These are phyloP conservation scores for Sphagnum contortum DNA, from an alignment of 225 moss, liverwort and hornwort genomes.

Conservation along the genomic window DNA sequence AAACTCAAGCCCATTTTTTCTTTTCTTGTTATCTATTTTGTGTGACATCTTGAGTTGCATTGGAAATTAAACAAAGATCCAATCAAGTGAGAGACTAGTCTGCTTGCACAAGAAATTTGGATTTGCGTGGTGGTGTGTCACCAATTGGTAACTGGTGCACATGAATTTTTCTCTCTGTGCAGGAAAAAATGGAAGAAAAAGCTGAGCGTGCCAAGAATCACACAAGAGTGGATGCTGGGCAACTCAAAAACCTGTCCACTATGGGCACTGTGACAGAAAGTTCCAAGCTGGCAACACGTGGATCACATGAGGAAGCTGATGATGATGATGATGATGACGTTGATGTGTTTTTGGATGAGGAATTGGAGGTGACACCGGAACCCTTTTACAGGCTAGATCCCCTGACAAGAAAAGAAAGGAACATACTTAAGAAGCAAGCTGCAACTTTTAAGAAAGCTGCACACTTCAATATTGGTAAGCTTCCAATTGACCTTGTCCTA, in stretches of 20 bases:
- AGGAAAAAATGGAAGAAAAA: conserved; percentile 52
- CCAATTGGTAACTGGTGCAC: no score
- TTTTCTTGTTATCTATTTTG: no score
- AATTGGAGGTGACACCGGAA: conserved; percentile 24
- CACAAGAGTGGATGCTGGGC: conserved; percentile 8
- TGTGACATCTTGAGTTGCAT: no score
- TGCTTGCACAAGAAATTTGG: no score
- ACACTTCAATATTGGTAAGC: conserved; percentile 84
- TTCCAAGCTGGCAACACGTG: background rate
- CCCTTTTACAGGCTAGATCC: conserved; percentile 69
- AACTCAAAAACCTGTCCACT: conserved; percentile 7
- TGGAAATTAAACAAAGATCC: no score
- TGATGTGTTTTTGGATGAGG: conserved; percentile 13
- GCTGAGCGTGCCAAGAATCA: conserved; percentile 3
- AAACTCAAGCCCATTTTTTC: no score
- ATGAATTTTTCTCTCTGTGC: conserved; percentile 4
- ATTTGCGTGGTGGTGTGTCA: no score
- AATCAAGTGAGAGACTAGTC: no score
- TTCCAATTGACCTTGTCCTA: no score
- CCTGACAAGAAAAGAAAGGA: conserved; percentile 65
- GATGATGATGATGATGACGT: conserved; percentile 1
- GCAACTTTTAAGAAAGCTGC: conserved; percentile 61
- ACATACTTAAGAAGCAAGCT: conserved; percentile 60
- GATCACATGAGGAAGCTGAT: conserved; percentile 13
- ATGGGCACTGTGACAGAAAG: background rate